A percentile compares a stretch with the other conserved stretches of the same genome.
These are phyloP conservation scores for Asclepias syriaca DNA, from an alignment of 257 asterid species.

Conservation along the genomic window DNA sequence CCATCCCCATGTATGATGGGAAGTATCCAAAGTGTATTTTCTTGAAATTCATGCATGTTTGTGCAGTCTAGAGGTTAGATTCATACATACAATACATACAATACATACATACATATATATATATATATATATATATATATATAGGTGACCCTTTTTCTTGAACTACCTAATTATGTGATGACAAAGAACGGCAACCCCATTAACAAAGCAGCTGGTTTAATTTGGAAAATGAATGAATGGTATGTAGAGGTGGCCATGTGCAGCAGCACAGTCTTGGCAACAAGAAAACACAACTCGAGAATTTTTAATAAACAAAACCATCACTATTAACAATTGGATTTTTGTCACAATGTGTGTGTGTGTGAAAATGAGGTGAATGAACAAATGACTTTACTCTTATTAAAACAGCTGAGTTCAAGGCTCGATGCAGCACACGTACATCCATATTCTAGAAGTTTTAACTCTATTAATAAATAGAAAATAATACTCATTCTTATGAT, in stretches of 20 bases:
- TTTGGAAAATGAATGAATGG: not conserved
- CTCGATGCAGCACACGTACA: conserved; percentile 15
- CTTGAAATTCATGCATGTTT: not conserved
- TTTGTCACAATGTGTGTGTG: conserved; percentile 10
- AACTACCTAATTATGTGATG: not conserved
- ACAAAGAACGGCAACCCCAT: not conserved
- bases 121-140: not conserved
- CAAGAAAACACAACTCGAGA: conserved; percentile 1
- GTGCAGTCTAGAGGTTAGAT: not conserved
- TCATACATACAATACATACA: not conserved
- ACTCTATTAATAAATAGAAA: not conserved
- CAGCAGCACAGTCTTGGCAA: not conserved
- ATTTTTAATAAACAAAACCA: not conserved
- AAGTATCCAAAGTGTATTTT: not conserved
- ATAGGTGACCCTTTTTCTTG: not conserved
- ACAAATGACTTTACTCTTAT: not conserved
- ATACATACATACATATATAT: too few relatives aligned
- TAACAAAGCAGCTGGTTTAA: not conserved
- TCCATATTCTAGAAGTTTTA: conserved; percentile 6
- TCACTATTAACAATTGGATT: conserved; percentile 8
- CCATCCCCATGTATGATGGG: not conserved
- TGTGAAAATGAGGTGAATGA: not conserved
- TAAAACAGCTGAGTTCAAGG: conserved; percentile 9
- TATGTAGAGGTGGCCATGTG: conserved; percentile 4
- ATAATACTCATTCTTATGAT: too few relatives aligned